phyloP scores from a whole-genome alignment of 805 yeast species.

The Kazachstania kunashirensis region DNA sequence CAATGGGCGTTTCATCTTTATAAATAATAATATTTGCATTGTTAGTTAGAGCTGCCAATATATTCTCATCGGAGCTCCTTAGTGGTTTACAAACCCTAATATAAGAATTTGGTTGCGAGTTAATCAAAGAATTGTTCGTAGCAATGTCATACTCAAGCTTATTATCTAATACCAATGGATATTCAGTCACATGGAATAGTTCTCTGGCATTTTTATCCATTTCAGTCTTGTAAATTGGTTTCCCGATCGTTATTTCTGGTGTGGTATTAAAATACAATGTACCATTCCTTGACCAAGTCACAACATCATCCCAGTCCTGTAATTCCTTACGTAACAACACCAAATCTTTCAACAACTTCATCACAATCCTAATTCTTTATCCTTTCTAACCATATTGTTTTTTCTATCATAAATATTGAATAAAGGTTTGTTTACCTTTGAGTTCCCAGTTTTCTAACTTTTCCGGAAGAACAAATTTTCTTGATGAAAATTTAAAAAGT shows the following conservation, averaged over 20 bases:
- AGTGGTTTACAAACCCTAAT: constrained; percentile 17
- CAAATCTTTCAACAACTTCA: constrained; percentile 25
- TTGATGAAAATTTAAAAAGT: too few species aligned
- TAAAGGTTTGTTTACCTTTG: too few species aligned
- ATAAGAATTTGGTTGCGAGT: constrained; percentile 23
- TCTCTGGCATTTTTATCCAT: constrained; percentile 13
- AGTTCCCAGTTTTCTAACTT: too few species aligned
- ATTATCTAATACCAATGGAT: constrained; percentile 15
- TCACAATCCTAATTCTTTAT: too few species aligned
- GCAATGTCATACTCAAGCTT: constrained; percentile 23
- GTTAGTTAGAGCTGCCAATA: constrained; percentile 22
- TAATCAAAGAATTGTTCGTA: constrained; percentile 17
- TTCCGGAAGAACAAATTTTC: too few species aligned
- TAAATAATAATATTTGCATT: constrained; percentile 22
- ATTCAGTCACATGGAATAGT: constrained; percentile 22
- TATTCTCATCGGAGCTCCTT: constrained; percentile 10
- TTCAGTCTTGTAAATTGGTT: constrained; percentile 19
- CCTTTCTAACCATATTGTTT: too few species aligned
- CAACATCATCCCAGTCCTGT: constrained; percentile 19
- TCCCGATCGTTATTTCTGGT: constrained; percentile 22
- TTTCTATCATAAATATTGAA: too few species aligned
- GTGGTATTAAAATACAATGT: constrained; percentile 19
- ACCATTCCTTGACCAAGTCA: constrained; percentile 27
- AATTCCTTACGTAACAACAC: constrained; percentile 22
- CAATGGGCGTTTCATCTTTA: constrained; percentile 8